Conservation (phyloP, 345 rosid genomes). For the Viola odorata region DNA sequence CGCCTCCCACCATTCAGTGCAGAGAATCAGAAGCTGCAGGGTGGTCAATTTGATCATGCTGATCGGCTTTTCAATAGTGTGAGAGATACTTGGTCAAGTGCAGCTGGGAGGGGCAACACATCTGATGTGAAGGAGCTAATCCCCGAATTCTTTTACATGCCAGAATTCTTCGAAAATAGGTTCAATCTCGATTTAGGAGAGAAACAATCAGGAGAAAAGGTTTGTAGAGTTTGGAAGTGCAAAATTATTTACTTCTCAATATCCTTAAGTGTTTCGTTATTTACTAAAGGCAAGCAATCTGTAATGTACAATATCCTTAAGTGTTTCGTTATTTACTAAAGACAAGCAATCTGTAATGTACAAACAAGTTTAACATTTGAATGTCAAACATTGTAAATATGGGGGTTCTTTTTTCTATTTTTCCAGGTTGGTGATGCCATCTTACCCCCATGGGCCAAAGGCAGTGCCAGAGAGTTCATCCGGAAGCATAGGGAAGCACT, state of each 20-base stretch:
- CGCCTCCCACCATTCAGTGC: constrained; percentile 96
- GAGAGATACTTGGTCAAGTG: constrained; percentile 96
- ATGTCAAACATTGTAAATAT: constrained; percentile 1
- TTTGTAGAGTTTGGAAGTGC: constrained; percentile 27
- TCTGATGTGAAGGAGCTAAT: constrained; percentile 98
- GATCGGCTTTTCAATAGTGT: constrained; percentile 94
- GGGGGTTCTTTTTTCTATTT: constrained; percentile 3
- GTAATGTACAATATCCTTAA: background rate
- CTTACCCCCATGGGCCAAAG: constrained; percentile 98
- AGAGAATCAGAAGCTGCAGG: constrained; percentile 99
- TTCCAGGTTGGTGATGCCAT: constrained; percentile 81
- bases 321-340: constrained; percentile 12
- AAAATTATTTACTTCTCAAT: constrained; percentile 2
- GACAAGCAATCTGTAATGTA: background rate
- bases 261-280: constrained; percentile 12
- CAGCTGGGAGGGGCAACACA: constrained; percentile 95
- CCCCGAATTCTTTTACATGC: constrained; percentile 99
- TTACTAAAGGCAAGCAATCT: background rate
- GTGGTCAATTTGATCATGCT: constrained; percentile 99
- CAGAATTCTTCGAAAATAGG: constrained; percentile 83
- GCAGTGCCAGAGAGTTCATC: constrained; percentile 88
- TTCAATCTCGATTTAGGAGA: constrained; percentile 90
- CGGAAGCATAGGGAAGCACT: constrained; percentile 90
- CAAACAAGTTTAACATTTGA: background rate
- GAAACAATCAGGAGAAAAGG: constrained; percentile 99